Conservation (phyloP, 108 stramenopile genomes). For the Nitzschia sp. region DNA sequence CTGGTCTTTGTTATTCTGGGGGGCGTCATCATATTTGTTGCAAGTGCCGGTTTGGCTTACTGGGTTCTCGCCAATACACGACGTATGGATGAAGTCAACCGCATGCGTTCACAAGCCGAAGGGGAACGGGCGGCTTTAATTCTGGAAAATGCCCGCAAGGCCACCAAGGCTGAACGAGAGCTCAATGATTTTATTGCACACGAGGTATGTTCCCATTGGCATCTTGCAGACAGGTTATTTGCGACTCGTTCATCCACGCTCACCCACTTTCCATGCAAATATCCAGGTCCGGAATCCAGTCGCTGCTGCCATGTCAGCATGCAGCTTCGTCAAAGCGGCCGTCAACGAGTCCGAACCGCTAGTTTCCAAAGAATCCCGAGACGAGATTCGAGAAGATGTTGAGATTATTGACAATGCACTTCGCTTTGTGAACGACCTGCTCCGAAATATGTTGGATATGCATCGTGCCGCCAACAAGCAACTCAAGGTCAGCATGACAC, state of each 20-base stretch:
- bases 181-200: conserved; percentile 61
- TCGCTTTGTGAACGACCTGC: conserved; percentile 54
- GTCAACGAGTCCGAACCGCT: conserved; percentile 15
- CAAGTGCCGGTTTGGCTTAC: conserved; percentile 12
- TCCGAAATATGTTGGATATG: conserved; percentile 58
- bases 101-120: conserved; percentile 26
- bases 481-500: conserved; percentile 28
- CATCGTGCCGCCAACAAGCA: conserved; percentile 51
- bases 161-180: conserved; percentile 50
- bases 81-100: conserved; percentile 20
- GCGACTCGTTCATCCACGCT: neutral
- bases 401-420: conserved; percentile 40
- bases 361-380: neutral
- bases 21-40: conserved; percentile 29
- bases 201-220: conserved; percentile 22
- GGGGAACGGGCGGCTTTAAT: conserved; percentile 51
- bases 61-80: conserved; percentile 21
- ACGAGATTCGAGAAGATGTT: conserved; percentile 41
- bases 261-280: neutral
- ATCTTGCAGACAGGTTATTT: too few species aligned
- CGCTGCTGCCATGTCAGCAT: conserved; percentile 56
- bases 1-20: conserved; percentile 25
- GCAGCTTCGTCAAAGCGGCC: conserved; percentile 42
- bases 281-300: conserved; percentile 55
- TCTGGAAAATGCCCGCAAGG: conserved; percentile 43